These are phyloP conservation scores for Paraurostyla sp. DNA, from an alignment of 73 alveolate species.

Conservation along the genomic window DNA sequence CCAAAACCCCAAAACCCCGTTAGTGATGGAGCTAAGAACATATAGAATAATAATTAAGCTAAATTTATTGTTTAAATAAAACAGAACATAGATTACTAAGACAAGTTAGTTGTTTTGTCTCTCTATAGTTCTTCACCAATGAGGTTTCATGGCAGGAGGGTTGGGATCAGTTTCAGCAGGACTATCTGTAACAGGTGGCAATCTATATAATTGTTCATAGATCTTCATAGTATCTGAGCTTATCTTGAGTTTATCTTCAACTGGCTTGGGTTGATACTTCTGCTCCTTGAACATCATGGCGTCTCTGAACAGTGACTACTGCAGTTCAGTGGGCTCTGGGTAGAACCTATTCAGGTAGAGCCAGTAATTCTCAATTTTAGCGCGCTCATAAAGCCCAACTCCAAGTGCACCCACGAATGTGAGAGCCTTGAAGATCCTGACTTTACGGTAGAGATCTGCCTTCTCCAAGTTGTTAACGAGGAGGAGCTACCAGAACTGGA, in stretches of 20 bases:
- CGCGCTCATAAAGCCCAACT: not conserved
- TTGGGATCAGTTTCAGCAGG: constrained; percentile 7
- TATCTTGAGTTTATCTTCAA: not conserved
- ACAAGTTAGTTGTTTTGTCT: not conserved
- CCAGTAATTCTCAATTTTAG: not conserved
- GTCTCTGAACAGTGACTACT: not conserved
- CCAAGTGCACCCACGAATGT: not conserved
- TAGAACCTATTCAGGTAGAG: not conserved
- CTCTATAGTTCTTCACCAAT: not conserved
- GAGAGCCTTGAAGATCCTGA: not conserved
- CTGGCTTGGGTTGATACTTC: not conserved
- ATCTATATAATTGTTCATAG: constrained; percentile 17
- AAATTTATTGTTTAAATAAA: too few relatives aligned
- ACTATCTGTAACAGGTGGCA: not conserved
- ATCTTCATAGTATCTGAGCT: not conserved
- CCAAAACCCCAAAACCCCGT: too few relatives aligned
- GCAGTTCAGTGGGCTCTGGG: constrained; percentile 39
- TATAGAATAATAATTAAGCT: too few relatives aligned
- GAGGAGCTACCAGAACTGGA: constrained; percentile 12
- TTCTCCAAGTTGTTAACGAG: constrained; percentile 10
- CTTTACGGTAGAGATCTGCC: not conserved
- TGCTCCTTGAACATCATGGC: constrained; percentile 12
- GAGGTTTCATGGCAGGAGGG: constrained; percentile 4
- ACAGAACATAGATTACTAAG: too few relatives aligned
- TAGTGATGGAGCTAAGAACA: too few relatives aligned